A percentile compares a stretch with the other conserved stretches of the same genome.
These are phyloP conservation scores for Aspergillus alliaceus DNA, from an alignment of 2,329 filamentous ascomycete genomes.

Conservation along the genomic window DNA sequence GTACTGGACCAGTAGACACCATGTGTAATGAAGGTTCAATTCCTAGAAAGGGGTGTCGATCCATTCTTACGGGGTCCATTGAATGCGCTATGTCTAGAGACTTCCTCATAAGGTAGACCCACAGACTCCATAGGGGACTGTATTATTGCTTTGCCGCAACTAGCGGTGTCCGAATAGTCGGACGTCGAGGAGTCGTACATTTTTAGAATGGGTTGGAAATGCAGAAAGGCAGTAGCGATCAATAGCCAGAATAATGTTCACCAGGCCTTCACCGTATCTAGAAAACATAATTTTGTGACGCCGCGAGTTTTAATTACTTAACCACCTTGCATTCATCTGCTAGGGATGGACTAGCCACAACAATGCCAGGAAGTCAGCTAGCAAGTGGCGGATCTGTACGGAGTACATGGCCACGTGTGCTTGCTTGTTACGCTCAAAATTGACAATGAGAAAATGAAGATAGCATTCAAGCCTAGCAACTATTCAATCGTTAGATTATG, in stretches of 20 bases:
- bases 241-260: background rate
- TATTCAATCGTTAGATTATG: conserved; percentile 10
- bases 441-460: background rate
- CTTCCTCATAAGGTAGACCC: background rate
- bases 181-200: background rate
- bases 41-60: background rate
- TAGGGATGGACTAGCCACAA: background rate
- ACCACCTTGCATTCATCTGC: background rate
- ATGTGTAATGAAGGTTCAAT: background rate
- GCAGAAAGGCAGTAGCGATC: too few species aligned
- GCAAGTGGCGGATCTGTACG: background rate
- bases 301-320: background rate
- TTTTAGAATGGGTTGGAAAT: background rate
- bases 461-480: background rate
- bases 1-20: background rate
- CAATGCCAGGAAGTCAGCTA: too few species aligned
- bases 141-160: background rate
- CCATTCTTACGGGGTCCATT: background rate
- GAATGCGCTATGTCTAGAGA: background rate
- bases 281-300: background rate
- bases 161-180: background rate
- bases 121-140: background rate
- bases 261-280: background rate
- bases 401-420: too few species aligned
- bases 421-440: background rate